These are phyloP conservation scores for Adansonia digitata DNA, from an alignment of 345 rosid species.

Conservation along the genomic window DNA sequence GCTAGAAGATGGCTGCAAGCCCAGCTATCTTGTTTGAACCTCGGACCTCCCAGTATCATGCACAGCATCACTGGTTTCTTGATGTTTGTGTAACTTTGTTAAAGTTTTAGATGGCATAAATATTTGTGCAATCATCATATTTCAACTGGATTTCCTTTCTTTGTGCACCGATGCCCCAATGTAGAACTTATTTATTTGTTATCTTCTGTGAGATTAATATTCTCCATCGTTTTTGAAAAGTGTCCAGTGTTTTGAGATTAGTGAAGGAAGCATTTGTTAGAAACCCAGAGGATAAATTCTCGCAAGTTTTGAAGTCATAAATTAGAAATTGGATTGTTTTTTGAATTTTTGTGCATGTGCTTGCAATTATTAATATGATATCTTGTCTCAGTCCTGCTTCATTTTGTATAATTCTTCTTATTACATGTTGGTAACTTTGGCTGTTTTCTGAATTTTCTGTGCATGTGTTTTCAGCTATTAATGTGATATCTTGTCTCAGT, in stretches of 20 bases:
- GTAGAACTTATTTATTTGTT: not conserved
- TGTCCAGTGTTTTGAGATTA: too few relatives aligned
- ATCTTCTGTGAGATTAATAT: too few relatives aligned
- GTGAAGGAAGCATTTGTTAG: too few relatives aligned
- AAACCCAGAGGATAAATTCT: too few relatives aligned
- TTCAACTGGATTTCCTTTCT: not conserved
- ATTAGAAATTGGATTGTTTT: not conserved
- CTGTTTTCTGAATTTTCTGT: not conserved
- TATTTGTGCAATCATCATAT: not conserved
- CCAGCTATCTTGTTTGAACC: not conserved
- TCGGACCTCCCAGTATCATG: not conserved
- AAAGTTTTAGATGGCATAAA: not conserved
- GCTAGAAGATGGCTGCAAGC: too few relatives aligned
- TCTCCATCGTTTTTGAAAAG: too few relatives aligned
- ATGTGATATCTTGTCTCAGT: not conserved
- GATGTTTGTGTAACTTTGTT: too few relatives aligned
- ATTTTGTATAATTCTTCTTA: not conserved
- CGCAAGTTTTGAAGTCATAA: not conserved
- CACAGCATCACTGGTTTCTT: not conserved
- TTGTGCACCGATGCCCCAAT: not conserved
- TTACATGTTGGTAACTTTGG: conserved; percentile 63
- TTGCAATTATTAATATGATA: not conserved
- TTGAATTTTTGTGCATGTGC: not conserved
- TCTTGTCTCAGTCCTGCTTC: not conserved
- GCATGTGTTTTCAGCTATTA: not conserved